Conservation (phyloP, 495 filamentous ascomycete species). For the Xylaria grammica region DNA sequence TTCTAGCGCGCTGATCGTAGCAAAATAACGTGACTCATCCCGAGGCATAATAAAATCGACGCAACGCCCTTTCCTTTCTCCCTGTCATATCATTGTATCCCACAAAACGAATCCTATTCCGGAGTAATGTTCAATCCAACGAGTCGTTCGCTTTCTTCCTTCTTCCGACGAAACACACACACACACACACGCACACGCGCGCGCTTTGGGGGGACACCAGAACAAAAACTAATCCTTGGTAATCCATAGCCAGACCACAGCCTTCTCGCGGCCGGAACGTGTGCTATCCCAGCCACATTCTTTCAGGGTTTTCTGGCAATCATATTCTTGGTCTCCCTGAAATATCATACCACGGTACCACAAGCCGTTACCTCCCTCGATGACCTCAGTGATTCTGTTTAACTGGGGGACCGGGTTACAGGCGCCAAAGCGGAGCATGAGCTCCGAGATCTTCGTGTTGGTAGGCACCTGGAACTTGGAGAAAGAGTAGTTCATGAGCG, state of each 20-base stretch:
- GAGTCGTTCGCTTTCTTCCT: no score
- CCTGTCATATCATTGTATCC: no score
- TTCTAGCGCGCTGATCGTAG: background rate
- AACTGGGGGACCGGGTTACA: conserved; percentile 42
- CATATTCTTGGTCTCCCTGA: conserved; percentile 32
- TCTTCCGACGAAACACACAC: background rate
- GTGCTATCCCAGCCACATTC: conserved; percentile 45
- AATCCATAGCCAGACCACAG: conserved; percentile 46
- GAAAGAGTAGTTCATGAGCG: conserved; percentile 35
- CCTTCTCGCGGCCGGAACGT: conserved; percentile 44
- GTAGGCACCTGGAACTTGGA: conserved; percentile 47
- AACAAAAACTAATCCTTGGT: conserved; percentile 38
- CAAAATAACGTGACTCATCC: background rate
- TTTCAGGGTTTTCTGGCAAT: conserved; percentile 36
- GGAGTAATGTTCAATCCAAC: background rate
- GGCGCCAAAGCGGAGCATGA: conserved; percentile 54
- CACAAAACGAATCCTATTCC: background rate
- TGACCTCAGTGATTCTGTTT: conserved; percentile 51
- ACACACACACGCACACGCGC: no score
- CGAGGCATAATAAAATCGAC: background rate
- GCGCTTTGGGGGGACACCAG: no score
- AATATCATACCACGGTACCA: conserved; percentile 45
- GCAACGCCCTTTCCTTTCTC: background rate
- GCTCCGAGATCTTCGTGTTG: conserved; percentile 47
- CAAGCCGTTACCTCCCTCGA: conserved; percentile 40